Conservation (phyloP, 805 yeast species). For the Suhomyces vadensis region DNA sequence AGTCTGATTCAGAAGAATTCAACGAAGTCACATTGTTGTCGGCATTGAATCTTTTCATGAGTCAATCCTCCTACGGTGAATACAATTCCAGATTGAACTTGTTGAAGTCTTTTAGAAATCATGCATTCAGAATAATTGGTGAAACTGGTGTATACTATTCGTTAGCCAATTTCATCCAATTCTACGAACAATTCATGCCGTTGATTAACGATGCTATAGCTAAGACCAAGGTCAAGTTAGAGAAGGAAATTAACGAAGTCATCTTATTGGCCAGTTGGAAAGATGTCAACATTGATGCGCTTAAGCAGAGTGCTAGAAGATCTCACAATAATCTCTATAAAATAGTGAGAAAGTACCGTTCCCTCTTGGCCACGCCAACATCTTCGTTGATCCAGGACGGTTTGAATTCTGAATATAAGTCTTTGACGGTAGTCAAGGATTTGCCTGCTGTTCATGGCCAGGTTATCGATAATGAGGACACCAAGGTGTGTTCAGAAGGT, state of each 20-base stretch:
- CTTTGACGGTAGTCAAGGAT: conserved; percentile 2
- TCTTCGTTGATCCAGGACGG: conserved; percentile 62
- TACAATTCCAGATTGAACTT: conserved; percentile 58
- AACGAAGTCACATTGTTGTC: conserved; percentile 35
- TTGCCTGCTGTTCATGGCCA: conserved; percentile 14
- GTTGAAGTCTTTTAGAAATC: conserved; percentile 63
- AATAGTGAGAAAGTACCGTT: conserved; percentile 77
- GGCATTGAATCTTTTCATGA: conserved; percentile 72
- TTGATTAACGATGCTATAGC: conserved; percentile 48
- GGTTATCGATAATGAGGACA: conserved; percentile 10
- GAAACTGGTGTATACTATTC: conserved; percentile 34
- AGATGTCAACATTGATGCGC: conserved; percentile 89
- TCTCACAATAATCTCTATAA: conserved; percentile 87
- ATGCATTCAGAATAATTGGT: conserved; percentile 37
- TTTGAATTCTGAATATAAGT: conserved; percentile 23
- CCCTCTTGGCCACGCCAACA: conserved; percentile 53
- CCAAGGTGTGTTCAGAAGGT: conserved; percentile 23
- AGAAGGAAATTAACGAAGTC: conserved; percentile 80
- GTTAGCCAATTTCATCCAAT: conserved; percentile 57
- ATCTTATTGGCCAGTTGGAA: conserved; percentile 95
- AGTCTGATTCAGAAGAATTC: conserved; percentile 35
- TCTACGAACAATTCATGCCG: conserved; percentile 65
- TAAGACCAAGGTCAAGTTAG: conserved; percentile 53
- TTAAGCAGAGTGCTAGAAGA: conserved; percentile 88
- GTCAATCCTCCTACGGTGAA: conserved; percentile 78